Evolutionary conservation across 2,329 filamentous ascomycete genomes (phyloP), one percentile per base, ranked within the genome.

Genomic region (Xylaria sp.): DNA sequence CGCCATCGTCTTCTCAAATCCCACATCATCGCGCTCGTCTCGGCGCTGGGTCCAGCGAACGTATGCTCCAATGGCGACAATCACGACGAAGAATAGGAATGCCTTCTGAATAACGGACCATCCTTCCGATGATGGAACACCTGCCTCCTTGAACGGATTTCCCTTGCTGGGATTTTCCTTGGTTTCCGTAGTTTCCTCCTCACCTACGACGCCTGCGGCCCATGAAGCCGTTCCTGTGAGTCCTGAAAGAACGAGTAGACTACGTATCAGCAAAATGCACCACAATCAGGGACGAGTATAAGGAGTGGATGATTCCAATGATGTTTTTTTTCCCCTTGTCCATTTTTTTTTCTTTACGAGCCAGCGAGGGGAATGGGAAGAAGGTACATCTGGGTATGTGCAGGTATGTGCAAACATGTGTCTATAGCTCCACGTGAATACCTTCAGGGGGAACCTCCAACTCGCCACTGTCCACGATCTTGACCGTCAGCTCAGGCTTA

Each of bases 381-480:
- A 68, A 71, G 68, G 67, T 69, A 70, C 70, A 68, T 68, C 54
- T 71, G 71, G 71, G 76, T 70, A 73, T 73, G 76, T 75, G 77
- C 62, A 72, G 68, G 54, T 71, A 71, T 66, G 74, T 79, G 83
- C 61, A 72, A 70, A 51, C 70, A 71, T 66, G 74, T 79, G 83
- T 85, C 88, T 91, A 96, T 83, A 96, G 92, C 84, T 96, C 93
- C 84, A 90, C 88, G 84, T 94, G 92, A 86, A 93, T 95, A 96
- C 93, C 93, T 96, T 96, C 93, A 86, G 89, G 85, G 80, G 92
- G 91, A 74, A 94, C 90, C 81, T 90, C 87, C 76, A 96, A 85
- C 86, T 95, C 92, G 81, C 93, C 93, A 83, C 91, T 93, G 88
- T 94, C 93, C 80, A 81, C 87, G 78, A 97, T 93, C 86, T 90